Percentiles rank a stretch among this genome's conserved stretches.
These are phyloP conservation scores for Laburnicola sp. DNA, from an alignment of 2,329 filamentous ascomycete species.

Conservation along the genomic window DNA sequence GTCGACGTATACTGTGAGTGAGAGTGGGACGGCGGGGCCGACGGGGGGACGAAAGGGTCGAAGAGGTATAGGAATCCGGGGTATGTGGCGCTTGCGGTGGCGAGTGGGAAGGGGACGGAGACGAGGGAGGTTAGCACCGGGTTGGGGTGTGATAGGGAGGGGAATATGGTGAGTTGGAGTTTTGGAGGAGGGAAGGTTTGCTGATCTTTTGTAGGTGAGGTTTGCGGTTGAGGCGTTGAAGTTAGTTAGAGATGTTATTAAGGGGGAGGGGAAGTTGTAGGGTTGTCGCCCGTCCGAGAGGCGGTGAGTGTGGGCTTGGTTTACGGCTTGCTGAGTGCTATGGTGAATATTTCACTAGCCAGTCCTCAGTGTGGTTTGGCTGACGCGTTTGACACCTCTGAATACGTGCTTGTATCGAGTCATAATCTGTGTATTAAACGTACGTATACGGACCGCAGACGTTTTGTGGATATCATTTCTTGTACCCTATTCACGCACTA, in stretches of 20 bases:
- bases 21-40: slow-evolving; percentile 67
- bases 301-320: too few relatives aligned
- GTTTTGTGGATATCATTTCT: too few relatives aligned
- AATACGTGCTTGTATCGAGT: too few relatives aligned
- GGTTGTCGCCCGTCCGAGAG: too few relatives aligned
- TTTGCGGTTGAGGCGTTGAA: slow-evolving; percentile 63
- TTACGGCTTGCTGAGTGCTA: too few relatives aligned
- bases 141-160: slow-evolving; percentile 56
- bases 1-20: slow-evolving; percentile 61
- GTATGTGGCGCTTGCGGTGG: slow-evolving; percentile 66
- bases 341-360: too few relatives aligned
- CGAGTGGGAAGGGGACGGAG: slow-evolving; percentile 55
- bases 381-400: too few relatives aligned
- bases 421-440: too few relatives aligned
- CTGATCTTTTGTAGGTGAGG: slow-evolving; percentile 17
- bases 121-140: slow-evolving; percentile 62
- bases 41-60: slow-evolving; percentile 56
- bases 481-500: too few relatives aligned
- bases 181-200: not conserved
- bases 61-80: slow-evolving; percentile 62
- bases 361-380: too few relatives aligned
- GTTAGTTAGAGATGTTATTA: slow-evolving; percentile 61
- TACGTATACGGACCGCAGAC: too few relatives aligned
- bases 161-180: slow-evolving; percentile 59
- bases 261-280: slow-evolving; percentile 48